Base-by-base conservation (phyloP, 2,329 filamentous ascomycete species). In the Fusarium falciforme region DNA sequence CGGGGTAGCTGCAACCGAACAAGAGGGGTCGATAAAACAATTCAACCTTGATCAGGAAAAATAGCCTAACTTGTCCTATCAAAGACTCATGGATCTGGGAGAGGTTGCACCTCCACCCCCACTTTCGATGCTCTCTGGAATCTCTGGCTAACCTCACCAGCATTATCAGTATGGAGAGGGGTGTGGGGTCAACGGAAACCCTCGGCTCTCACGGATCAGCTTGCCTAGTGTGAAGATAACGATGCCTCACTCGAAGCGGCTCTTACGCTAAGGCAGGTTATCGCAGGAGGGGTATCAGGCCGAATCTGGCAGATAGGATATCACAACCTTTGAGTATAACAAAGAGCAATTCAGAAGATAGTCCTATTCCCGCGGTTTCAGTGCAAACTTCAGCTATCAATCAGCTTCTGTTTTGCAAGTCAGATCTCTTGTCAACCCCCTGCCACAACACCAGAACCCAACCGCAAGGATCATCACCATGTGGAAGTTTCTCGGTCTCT, bases 401-500 rank as follows among this genome's bases (percentile, higher is more conserved):
- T 25, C 33, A 38, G n/a, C 20, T n/a, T 31, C 27, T 31, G 27
- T 31, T 52, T 6, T 52, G 17, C 27, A 11, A 17, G 47, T 29
- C 17, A 52, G 27, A 29, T 11, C 17, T 31, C 10, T 31, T 52
- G 25, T 29, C 12, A n/a, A 27, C 54, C 11, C 9, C 20, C 16
- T 27, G 33, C 10, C 33, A 11, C 33, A 25, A n/a, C 54, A 38
- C 22, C 14, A 58, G 16, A 11, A 35, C 10, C 20, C 20, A 58
- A 27, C 22, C 4, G 9, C 22, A 22, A 55, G 9, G 29, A 35
- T 12, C 10, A 25, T 36, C 54, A 36, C 22, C 33, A 73, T 73
- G 71, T 73, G 65, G 64, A 65, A 68, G 29, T 64, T 68, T n/a
- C 65, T 73, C 62, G 71, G 71, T 20, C 54, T 68, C 38, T 65